phyloP scores from a whole-genome alignment of 2,329 filamentous ascomycete species.

The Fusarium oxysporum region DNA sequence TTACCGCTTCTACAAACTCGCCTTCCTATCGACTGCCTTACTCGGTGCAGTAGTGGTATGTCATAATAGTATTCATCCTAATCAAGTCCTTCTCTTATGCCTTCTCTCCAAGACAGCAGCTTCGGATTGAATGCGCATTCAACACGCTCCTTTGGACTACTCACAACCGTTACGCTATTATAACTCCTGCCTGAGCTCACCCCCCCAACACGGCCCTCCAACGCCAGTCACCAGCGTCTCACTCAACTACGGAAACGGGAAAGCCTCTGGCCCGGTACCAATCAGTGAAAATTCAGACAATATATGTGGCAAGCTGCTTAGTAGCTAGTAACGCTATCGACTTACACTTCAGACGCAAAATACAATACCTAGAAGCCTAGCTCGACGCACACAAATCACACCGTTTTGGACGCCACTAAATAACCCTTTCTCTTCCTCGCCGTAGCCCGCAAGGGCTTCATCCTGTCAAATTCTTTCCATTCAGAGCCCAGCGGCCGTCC shows the following conservation, averaged over 20 bases:
- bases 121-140: conserved; percentile 32
- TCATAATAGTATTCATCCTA: conserved; percentile 27
- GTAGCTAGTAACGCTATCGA: conserved; percentile 42
- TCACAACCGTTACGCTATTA: conserved; percentile 36
- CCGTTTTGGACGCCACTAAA: conserved; percentile 42
- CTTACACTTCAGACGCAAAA: conserved; percentile 42
- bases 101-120: conserved; percentile 27
- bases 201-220: conserved; percentile 42
- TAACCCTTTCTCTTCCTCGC: conserved; percentile 48
- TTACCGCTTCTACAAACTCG: conserved; percentile 38
- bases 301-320: conserved; percentile 44
- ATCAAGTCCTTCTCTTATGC: conserved; percentile 36
- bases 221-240: conserved; percentile 39
- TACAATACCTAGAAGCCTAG: conserved; percentile 36
- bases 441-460: conserved; percentile 66
- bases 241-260: conserved; percentile 46
- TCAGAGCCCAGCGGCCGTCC: conserved; percentile 75
- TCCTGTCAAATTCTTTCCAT: conserved; percentile 68
- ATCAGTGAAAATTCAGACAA: conserved; percentile 38
- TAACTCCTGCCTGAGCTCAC: conserved; percentile 36
- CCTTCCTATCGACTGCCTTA: conserved; percentile 28
- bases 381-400: conserved; percentile 43
- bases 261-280: conserved; percentile 43
- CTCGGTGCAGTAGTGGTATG: conserved; percentile 24
- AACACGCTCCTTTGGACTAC: conserved; percentile 43